Evolutionary conservation across 495 filamentous ascomycete genomes (phyloP), one percentile per base, ranked within the genome.

Genomic region (Bombardia bombarda): DNA sequence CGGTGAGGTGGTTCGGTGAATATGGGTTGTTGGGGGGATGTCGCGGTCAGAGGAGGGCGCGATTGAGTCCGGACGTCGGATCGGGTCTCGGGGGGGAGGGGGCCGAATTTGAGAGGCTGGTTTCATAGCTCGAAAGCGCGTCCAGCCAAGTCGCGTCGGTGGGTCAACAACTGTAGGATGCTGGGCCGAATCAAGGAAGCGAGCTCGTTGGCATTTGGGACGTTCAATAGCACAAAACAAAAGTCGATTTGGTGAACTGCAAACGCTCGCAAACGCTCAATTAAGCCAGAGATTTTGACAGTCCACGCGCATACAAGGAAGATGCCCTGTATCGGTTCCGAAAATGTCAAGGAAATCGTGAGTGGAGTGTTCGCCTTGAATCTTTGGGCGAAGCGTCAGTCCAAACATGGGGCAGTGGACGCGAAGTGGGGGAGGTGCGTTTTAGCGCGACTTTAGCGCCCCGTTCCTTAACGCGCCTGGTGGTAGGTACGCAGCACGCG

Each of bases 51-150:
- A 49, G 16, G 32, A 36, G 18, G 40, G 24, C 37, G 47, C n/a
- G 16, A 40, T n/a, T n/a, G n/a, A n/a, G n/a, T n/a, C n/a, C n/a
- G n/a, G n/a, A n/a, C n/a, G n/a, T n/a, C n/a, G n/a, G n/a, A n/a
- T n/a, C n/a, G n/a, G n/a, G 45, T 30, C 35, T 45, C 40, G 38
- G 35, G 16, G 42, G 39, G 21, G 40, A 20, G 47, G 46, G 41
- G 45, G 46, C 28, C 41, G 50, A 49, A 51, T 57, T 52, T 45
- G 46, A 58, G 52, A 52, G 59, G 57, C 52, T 60, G 59, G 57
- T 49, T 35, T 39, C 53, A 58, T 58, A 52, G 49, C 54, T 49
- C 39, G 32, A 28, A 44, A 47, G 42, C 57, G 57, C 55, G 60
- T 56, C 40, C 34, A 41, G 45, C 44, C 45, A 40, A 40, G 56